Conservation (phyloP, 805 yeast genomes). For the Lipomyces chichibuensis region DNA sequence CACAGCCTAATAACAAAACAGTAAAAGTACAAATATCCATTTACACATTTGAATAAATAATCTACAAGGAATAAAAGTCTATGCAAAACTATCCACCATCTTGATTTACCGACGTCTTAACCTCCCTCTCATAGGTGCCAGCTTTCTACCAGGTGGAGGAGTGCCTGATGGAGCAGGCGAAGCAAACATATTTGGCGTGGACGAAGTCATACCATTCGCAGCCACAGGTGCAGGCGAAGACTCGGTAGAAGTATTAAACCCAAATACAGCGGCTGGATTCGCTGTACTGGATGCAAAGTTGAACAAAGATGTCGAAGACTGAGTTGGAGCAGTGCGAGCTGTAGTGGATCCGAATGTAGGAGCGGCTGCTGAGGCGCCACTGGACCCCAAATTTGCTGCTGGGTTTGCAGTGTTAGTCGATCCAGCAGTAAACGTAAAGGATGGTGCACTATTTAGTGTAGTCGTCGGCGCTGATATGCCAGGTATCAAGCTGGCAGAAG, state of each 20-base stretch:
- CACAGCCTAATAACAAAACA: not conserved
- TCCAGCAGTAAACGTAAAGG: constrained; percentile 1
- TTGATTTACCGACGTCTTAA: constrained; percentile 1
- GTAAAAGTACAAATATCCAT: not conserved
- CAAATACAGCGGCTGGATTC: constrained; percentile 31
- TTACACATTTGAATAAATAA: not conserved
- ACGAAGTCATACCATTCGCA: not conserved
- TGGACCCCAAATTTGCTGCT: not conserved
- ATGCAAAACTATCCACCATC: constrained; percentile 4
- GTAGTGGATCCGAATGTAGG: constrained; percentile 12
- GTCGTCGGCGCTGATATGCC: not conserved
- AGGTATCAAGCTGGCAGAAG: not conserved
- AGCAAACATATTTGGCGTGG: constrained; percentile 24
- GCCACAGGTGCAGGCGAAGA: not conserved
- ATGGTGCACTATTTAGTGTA: not conserved
- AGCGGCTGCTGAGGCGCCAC: constrained; percentile 9
- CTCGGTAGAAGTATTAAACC: constrained; percentile 16
- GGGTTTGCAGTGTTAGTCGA: not conserved
- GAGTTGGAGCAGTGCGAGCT: constrained; percentile 1
- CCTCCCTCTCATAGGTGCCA: constrained; percentile 33
- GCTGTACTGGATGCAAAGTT: constrained; percentile 14
- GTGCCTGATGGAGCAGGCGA: constrained; percentile 23
- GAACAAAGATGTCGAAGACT: constrained; percentile 10
- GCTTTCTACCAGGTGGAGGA: constrained; percentile 26
- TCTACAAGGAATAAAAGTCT: not conserved